Conservation (phyloP, 768 basidiomycete species). For the Russula foetens region DNA sequence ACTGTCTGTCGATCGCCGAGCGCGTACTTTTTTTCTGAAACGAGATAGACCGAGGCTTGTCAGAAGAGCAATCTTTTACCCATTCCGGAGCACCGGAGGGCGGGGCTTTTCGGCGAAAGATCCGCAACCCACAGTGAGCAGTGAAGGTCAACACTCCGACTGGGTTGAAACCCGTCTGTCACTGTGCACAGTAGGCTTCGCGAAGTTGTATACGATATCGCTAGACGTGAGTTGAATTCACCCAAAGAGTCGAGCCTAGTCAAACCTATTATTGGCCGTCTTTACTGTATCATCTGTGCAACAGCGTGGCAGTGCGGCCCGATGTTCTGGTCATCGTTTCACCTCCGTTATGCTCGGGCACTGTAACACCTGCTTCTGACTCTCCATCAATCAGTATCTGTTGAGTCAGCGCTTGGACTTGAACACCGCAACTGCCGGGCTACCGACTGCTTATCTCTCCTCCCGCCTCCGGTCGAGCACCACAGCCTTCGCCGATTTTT, state of each 20-base stretch:
- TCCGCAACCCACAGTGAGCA: not conserved
- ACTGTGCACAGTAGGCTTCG: not conserved
- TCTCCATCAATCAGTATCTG: conserved; percentile 8
- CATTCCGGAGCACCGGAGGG: not conserved
- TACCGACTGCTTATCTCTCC: not conserved
- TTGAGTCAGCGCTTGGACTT: not conserved
- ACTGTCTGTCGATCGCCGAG: not conserved
- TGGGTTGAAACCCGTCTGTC: not conserved
- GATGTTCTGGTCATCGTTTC: not conserved
- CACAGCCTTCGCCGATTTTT: not conserved
- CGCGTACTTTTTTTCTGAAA: too few relatives aligned
- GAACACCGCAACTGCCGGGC: not conserved
- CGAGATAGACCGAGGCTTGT: too few relatives aligned
- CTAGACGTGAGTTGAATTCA: not conserved
- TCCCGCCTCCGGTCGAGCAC: not conserved
- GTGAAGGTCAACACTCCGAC: not conserved
- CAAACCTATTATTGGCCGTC: not conserved
- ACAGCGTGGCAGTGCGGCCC: not conserved
- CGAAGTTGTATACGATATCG: too few relatives aligned
- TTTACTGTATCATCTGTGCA: not conserved
- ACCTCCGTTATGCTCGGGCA: not conserved
- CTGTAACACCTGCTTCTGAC: not conserved
- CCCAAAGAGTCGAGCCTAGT: not conserved
- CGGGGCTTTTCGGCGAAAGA: too few relatives aligned
- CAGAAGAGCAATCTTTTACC: not conserved